Conservation (phyloP, 768 basidiomycete species). For the Termitomyces sp. region DNA sequence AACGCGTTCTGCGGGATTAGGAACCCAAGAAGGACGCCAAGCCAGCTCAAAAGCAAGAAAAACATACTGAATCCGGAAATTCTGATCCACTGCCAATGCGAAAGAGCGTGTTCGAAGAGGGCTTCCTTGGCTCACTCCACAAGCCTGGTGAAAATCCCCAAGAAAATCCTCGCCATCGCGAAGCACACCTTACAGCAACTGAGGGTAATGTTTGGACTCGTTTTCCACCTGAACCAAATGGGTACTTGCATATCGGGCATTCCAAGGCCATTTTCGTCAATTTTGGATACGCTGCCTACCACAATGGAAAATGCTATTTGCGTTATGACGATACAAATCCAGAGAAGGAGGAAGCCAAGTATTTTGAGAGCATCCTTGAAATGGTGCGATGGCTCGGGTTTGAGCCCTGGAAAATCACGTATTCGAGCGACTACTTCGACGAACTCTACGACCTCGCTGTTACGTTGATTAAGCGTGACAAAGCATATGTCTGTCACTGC, state of each 20-base stretch:
- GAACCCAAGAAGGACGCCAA: slow-evolving; percentile 47
- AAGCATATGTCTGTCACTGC: slow-evolving; percentile 95
- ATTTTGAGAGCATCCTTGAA: slow-evolving; percentile 96
- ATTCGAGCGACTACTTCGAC: slow-evolving; percentile 96
- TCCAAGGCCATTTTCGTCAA: slow-evolving; percentile 98
- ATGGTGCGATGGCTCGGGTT: slow-evolving; percentile 95
- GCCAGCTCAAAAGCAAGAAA: slow-evolving; percentile 24
- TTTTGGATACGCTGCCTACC: slow-evolving; percentile 96
- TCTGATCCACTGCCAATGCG: slow-evolving; percentile 33
- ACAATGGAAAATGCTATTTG: slow-evolving; percentile 90
- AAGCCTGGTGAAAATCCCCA: slow-evolving; percentile 94
- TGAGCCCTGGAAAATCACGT: slow-evolving; percentile 98
- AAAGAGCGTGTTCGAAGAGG: slow-evolving; percentile 85
- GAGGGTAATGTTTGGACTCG: slow-evolving; percentile 87
- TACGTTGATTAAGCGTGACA: slow-evolving; percentile 82
- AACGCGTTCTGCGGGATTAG: slow-evolving; percentile 20
- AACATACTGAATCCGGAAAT: slow-evolving; percentile 21
- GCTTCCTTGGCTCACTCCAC: slow-evolving; percentile 89
- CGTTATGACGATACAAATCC: slow-evolving; percentile 99
- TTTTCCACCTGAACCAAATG: slow-evolving; percentile 98
- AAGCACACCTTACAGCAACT: slow-evolving; percentile 77
- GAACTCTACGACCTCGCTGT: slow-evolving; percentile 82
- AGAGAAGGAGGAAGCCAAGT: slow-evolving; percentile 92
- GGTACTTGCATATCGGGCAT: slow-evolving; percentile 92
- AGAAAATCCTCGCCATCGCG: slow-evolving; percentile 67